Evolutionary conservation across 768 basidiomycete species (phyloP).

Genomic region (Lentinula aciculospora): DNA sequence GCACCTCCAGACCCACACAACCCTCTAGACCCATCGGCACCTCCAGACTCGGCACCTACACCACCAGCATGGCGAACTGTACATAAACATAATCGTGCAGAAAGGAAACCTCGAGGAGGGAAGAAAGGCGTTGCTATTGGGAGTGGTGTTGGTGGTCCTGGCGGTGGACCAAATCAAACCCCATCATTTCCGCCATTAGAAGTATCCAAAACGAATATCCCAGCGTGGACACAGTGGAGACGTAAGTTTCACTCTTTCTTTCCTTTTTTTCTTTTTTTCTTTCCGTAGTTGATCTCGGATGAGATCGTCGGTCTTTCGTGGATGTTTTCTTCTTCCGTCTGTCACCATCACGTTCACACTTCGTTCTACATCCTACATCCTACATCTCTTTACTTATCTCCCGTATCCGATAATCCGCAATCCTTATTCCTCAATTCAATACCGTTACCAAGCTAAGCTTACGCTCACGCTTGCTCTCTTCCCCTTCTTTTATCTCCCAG

Average conservation of each 20-base stretch:
- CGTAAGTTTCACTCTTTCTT: slow-evolving; percentile 26
- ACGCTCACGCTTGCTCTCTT: too few species aligned
- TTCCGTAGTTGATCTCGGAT: not conserved
- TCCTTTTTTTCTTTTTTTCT: not conserved
- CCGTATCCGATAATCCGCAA: too few species aligned
- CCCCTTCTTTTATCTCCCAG: not conserved
- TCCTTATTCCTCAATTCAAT: too few species aligned
- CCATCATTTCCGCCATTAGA: slow-evolving; percentile 15
- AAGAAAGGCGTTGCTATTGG: slow-evolving; percentile 12
- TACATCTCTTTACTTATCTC: too few species aligned
- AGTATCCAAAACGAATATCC: slow-evolving; percentile 22
- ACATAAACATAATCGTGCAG: slow-evolving; percentile 16
- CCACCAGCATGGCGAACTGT: slow-evolving; percentile 52
- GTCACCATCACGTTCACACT: too few species aligned
- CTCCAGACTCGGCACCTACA: slow-evolving; percentile 33
- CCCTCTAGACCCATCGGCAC: slow-evolving; percentile 23
- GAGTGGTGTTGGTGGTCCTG: too few species aligned
- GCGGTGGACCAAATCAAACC: too few species aligned
- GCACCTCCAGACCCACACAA: slow-evolving; percentile 13
- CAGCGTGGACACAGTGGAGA: slow-evolving; percentile 56
- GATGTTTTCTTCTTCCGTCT: too few species aligned
- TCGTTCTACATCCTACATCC: too few species aligned
- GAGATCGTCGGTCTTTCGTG: too few species aligned
- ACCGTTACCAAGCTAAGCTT: too few species aligned
- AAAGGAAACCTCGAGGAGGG: slow-evolving; percentile 24